phyloP scores from a whole-genome alignment of 2,329 filamentous ascomycete genomes.

The Ceratocystis papillata region DNA sequence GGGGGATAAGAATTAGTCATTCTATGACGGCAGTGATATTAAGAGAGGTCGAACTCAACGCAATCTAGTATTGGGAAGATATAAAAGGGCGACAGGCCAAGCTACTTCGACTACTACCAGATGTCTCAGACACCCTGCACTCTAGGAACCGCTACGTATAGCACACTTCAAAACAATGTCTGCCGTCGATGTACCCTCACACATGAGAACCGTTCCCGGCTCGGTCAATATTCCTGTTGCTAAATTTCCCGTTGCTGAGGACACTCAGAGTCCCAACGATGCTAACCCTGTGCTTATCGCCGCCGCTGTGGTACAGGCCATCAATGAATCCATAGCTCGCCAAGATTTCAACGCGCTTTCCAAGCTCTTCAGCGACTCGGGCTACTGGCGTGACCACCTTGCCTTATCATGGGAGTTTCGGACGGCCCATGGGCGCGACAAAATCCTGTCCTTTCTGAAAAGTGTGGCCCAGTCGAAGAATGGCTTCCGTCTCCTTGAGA shows the following conservation, averaged over 20 bases:
- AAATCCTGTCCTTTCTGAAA: slow-evolving; percentile 35
- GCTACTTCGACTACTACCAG: neutral
- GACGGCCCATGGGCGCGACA: slow-evolving; percentile 37
- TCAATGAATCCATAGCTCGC: slow-evolving; percentile 36
- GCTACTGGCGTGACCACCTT: slow-evolving; percentile 50
- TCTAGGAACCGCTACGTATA: neutral
- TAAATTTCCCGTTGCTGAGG: slow-evolving; percentile 29
- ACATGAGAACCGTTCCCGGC: slow-evolving; percentile 35
- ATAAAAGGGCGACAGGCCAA: neutral
- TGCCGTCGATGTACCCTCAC: slow-evolving; percentile 26
- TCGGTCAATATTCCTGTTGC: slow-evolving; percentile 44
- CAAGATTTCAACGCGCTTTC: slow-evolving; percentile 32
- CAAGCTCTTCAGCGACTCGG: slow-evolving; percentile 35
- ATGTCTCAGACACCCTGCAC: neutral
- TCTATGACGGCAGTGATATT: too few relatives aligned
- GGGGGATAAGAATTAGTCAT: too few relatives aligned
- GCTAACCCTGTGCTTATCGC: slow-evolving; percentile 33
- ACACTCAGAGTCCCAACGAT: slow-evolving; percentile 11
- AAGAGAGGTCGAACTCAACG: neutral
- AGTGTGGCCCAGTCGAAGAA: slow-evolving; percentile 30
- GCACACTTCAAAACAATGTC: slow-evolving; percentile 1
- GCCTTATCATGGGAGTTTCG: slow-evolving; percentile 47
- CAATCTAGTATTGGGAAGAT: neutral
- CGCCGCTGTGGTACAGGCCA: slow-evolving; percentile 30
- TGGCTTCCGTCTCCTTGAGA: slow-evolving; percentile 34